Conservation (phyloP, 1,284 basidiomycete genomes). For the Cerioporus squamosus region DNA sequence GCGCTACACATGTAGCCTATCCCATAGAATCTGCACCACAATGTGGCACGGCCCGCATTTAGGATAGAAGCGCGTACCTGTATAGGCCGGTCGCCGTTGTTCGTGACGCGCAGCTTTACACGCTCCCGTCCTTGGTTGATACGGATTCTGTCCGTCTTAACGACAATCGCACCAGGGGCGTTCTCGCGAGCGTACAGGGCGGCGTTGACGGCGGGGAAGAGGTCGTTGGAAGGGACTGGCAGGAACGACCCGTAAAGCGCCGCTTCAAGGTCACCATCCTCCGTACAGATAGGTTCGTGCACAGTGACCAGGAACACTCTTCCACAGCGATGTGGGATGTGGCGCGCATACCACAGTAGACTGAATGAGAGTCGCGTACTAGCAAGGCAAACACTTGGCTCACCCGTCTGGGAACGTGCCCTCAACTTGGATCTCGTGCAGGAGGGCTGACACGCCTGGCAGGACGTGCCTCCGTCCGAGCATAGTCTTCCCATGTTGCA, state of each 20-base stretch:
- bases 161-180: conserved; percentile 78
- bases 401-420: conserved; percentile 89
- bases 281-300: conserved; percentile 90
- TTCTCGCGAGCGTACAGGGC: conserved; percentile 55
- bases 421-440: conserved; percentile 91
- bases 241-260: conserved; percentile 95
- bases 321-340: conserved; percentile 12
- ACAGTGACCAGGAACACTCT: conserved; percentile 95
- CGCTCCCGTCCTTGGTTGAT: conserved; percentile 79
- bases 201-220: conserved; percentile 63
- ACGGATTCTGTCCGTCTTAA: conserved; percentile 67
- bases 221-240: conserved; percentile 71
- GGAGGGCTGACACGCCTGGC: conserved; percentile 65
- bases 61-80: conserved; percentile 56
- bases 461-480: conserved; percentile 93
- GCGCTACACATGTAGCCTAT: too few relatives aligned
- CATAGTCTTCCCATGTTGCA: conserved; percentile 90
- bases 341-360: not conserved
- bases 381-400: conserved; percentile 28
- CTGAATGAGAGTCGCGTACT: not conserved
- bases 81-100: conserved; percentile 93
- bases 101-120: conserved; percentile 80
- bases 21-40: not conserved
- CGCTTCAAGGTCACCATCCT: conserved; percentile 75
- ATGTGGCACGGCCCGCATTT: not conserved